Evolutionary conservation across 306 rosid species (phyloP), one percentile per base, ranked within the genome.

Genomic region (Gastrolobium villosum): DNA sequence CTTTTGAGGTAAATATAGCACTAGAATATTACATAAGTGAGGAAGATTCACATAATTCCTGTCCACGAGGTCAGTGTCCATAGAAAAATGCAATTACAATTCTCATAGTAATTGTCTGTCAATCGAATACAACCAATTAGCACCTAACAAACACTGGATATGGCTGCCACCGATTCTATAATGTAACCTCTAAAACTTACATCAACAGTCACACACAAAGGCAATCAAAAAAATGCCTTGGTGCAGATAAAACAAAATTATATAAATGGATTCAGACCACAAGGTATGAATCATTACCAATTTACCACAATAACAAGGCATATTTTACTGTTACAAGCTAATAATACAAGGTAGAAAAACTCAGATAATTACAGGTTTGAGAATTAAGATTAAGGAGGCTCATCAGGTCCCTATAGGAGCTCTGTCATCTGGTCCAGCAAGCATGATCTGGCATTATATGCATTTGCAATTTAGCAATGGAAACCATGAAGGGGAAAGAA

Each of bases 401-500:
- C 74, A 65, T 88, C 85, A 84, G 67, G 91, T 88, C 62, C 92
- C 93, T 72, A 83, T 63, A 57, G 93, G 82, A 79, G 93, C 88
- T 85, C 97, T 90, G 89, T 93, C 98, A 71, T 89, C 96, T 11
- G 99, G 99, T 68, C 99, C 98, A 15, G 97, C 95, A 74, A 95
- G 90, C 90, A 91, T 85, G 82, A 95, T 91, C 99, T 95, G 92
- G 1, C 63, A 87, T 76, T 70, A 59, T 37, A 62, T 54, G 66
- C 70, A 66, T 77, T 74, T 50, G 6, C 30, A 79, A 32, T 71
- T 75, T 46, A 86, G 60, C 66, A 64, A 61, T 72, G 9, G 46
- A 6, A 5, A 72, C 30, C 60, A 52, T 48, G 5, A 15, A 26
- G 30, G 7, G 5, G 15, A 31, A 37, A n/a, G 15, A 31, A 20